Base-by-base conservation (phyloP, 345 rosid genomes). In the Capsella bursapastoris region DNA sequence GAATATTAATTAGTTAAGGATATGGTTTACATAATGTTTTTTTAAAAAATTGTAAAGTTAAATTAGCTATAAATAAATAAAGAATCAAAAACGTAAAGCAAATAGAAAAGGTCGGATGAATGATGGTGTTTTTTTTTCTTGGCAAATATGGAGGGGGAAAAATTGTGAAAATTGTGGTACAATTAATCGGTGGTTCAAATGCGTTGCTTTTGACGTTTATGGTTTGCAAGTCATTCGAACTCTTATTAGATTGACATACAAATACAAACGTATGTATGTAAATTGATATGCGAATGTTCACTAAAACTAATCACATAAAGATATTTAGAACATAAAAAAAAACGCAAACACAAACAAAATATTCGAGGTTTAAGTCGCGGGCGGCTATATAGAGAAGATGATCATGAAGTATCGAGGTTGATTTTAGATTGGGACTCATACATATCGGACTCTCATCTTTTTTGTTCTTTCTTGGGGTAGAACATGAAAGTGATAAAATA, bases 321-420 rank as follows among this genome's bases (percentile, higher is more conserved):
- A 14, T 45, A n/a, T 16, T 1, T 15, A 16, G 53, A 48, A 48
- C 4, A 29, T 31, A 31, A 9, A 59, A 59, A 37, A 45, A 59
- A 57, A 14, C 12, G 22, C 63, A 57, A 31, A 34, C 14, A 58
- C 45, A 68, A 68, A 29, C 38, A 56, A 16, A 43, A 43, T 14
- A 15, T 31, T 68, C 51, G 27, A 68, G 48, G 5, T 38, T 27
- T 27, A 4, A 53, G 15, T 52, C 4, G 58, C 8, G n/a, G 12
- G 5, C 6, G 34, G 58, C 35, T 53, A 28, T 27, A 22, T 35
- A 22, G 34, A 9, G 60, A 71, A 38, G 61, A 52, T 3, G 43
- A 52, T 3, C 34, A 32, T 44, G 70, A 72, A 22, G 25, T 22
- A 22, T 22, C 1, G 25, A 22, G 64, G 38, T 72, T 32, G 57